Evolutionary conservation across 1,284 basidiomycete species (phyloP), one percentile per base, ranked within the genome.

Genomic region (Sporisorium graminicola): DNA sequence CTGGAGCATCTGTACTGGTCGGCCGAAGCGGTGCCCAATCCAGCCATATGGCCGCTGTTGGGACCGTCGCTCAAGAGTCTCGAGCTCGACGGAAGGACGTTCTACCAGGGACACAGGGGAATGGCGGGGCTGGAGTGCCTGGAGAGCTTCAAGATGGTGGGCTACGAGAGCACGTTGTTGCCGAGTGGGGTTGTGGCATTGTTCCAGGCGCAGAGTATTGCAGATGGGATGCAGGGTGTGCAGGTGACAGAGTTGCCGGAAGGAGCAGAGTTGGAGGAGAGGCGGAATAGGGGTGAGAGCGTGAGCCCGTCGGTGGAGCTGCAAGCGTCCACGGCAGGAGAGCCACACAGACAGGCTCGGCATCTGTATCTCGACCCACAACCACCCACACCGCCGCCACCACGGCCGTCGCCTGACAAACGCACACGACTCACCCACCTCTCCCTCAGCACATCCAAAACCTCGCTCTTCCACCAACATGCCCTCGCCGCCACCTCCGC

Each of bases 121-220:
- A 53, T 58, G 53, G 49, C 20, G 10, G 51, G 43, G 10, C 42
- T 73, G 33, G 20, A 56, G 20, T 57, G 51, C 51, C 33, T 77
- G 37, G 62, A 71, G 57, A 60, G 56, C 16, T 55, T 77, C 13
- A 65, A 13, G 35, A 58, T 77, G 62, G 58, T 58, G 0, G 65
- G 62, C 37, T 77, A 69, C 50, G 74, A 77, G 29, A 65, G 69
- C 43, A 65, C 65, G 20, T 27, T 77, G 35, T 46, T 77, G 29
- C 69, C 74, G 3, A 37, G 27, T 13, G 68, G 68, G 0, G 68
- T 57, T 12, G 54, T 60, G 20, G 58, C 35, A 3, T 42, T 71
- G 7, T 54, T 71, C 10, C 49, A 51, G 24, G 46, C 55, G 12
- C 60, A 47, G 44, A 13, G n/a, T 35, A 10, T 31, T 43, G 55